Conservation (phyloP, 345 rosid genomes). For the Eucalyptus regnans region DNA sequence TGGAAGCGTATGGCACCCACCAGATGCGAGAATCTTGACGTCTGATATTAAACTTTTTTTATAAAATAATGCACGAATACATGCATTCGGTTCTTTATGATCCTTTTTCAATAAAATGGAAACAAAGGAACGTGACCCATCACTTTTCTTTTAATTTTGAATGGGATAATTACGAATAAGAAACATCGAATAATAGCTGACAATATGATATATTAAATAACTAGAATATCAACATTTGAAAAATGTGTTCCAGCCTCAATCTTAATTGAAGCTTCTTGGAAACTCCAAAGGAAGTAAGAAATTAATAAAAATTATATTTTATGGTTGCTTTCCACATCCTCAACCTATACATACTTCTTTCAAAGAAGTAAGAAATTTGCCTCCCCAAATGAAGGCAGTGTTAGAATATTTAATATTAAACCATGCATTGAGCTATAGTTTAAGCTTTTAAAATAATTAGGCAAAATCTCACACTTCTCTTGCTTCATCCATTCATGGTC, state of each 20-base stretch:
- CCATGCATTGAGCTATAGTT: too few species aligned
- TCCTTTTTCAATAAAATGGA: background rate
- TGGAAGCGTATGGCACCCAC: background rate
- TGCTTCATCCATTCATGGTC: background rate
- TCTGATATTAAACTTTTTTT: background rate
- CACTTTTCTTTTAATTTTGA: background rate
- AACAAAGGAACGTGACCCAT: background rate
- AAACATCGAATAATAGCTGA: background rate
- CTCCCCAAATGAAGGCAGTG: accelerated
- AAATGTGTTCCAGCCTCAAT: background rate
- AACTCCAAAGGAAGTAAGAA: background rate
- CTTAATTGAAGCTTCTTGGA: background rate
- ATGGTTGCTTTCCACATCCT: background rate
- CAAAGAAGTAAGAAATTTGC: too few species aligned
- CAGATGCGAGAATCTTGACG: background rate
- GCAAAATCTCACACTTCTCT: background rate
- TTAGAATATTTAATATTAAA: too few species aligned
- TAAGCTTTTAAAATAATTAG: too few species aligned
- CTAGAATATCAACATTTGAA: background rate
- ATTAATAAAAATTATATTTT: background rate
- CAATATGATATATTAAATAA: background rate
- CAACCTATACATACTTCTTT: background rate
- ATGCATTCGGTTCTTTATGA: background rate
- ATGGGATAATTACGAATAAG: background rate
- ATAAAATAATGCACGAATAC: background rate